Evolutionary conservation across 352 stramenopile genomes (phyloP).

Genomic region (Globisporangium cylindrosporum): DNA sequence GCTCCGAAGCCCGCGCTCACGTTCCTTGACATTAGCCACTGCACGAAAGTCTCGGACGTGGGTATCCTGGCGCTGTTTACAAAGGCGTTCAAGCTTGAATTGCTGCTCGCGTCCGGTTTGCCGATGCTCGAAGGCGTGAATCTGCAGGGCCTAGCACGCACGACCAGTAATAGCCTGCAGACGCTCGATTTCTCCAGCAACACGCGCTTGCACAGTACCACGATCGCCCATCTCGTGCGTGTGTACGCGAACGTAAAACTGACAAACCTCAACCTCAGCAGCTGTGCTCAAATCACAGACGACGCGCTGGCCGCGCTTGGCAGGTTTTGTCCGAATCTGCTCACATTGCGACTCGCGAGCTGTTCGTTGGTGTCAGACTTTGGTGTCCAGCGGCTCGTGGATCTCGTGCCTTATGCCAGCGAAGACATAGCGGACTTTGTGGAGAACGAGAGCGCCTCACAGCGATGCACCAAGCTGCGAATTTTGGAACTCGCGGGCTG

Average conservation of each 20-base stretch:
- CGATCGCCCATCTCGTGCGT: constrained; percentile 40
- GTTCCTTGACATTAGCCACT: constrained; percentile 52
- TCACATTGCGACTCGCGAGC: constrained; percentile 41
- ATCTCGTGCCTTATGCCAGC: constrained; percentile 21
- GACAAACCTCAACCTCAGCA: constrained; percentile 48
- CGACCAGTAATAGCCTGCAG: constrained; percentile 26
- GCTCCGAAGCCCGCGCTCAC: constrained; percentile 24
- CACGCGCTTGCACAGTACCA: constrained; percentile 35
- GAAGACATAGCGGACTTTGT: constrained; percentile 28
- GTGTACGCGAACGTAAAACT: constrained; percentile 30
- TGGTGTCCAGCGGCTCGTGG: constrained; percentile 49
- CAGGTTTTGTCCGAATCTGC: constrained; percentile 31
- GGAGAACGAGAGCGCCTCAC: constrained; percentile 17
- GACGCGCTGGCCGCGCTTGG: constrained; percentile 51
- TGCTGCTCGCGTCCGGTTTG: constrained; percentile 37
- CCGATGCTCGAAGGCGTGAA: constrained; percentile 56
- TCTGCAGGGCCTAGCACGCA: constrained; percentile 42
- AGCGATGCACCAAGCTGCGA: constrained; percentile 40
- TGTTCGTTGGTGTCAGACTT: constrained; percentile 55
- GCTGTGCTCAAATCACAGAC: constrained; percentile 53
- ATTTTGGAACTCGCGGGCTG: constrained; percentile 65
- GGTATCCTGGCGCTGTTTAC: constrained; percentile 52
- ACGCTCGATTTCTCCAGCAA: constrained; percentile 36
- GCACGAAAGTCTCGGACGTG: constrained; percentile 57
- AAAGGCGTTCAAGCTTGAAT: constrained; percentile 29